phyloP scores from a whole-genome alignment of 2,329 filamentous ascomycete genomes.

The Xylariomycetidae sp. region DNA sequence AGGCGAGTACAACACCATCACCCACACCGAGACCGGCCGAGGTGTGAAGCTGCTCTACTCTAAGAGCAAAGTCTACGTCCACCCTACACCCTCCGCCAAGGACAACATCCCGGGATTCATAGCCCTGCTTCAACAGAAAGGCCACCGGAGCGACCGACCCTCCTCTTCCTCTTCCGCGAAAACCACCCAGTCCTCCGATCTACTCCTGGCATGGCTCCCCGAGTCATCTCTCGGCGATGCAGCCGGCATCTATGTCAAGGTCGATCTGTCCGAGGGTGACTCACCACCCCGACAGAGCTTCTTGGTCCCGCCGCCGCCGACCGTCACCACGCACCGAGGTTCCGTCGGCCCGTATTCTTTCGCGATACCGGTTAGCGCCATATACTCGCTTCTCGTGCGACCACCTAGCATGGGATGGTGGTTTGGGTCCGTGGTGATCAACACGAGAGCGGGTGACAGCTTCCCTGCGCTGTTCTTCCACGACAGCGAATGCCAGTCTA shows the following conservation, averaged over 20 bases:
- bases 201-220: constrained; percentile 89
- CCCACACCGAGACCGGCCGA: constrained; percentile 66
- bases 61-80: constrained; percentile 98
- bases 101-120: constrained; percentile 96
- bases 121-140: constrained; percentile 86
- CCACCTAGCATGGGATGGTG: constrained; percentile 96
- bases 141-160: constrained; percentile 33
- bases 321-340: constrained; percentile 67
- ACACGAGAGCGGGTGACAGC: constrained; percentile 81
- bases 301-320: constrained; percentile 86
- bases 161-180: constrained; percentile 37
- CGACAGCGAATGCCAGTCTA: constrained; percentile 92
- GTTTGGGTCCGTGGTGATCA: constrained; percentile 94
- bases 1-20: constrained; percentile 89
- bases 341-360: constrained; percentile 81
- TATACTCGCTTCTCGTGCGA: constrained; percentile 85
- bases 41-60: constrained; percentile 92
- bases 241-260: constrained; percentile 87
- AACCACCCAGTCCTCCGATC: constrained; percentile 56
- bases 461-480: constrained; percentile 97
- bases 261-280: constrained; percentile 78
- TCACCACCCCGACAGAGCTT: constrained; percentile 80
- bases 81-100: constrained; percentile 85
- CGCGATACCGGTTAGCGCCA: constrained; percentile 79
- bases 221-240: constrained; percentile 83